Base-by-base conservation (phyloP, 2,329 filamentous ascomycete genomes). In the Paraphoma sp. region DNA sequence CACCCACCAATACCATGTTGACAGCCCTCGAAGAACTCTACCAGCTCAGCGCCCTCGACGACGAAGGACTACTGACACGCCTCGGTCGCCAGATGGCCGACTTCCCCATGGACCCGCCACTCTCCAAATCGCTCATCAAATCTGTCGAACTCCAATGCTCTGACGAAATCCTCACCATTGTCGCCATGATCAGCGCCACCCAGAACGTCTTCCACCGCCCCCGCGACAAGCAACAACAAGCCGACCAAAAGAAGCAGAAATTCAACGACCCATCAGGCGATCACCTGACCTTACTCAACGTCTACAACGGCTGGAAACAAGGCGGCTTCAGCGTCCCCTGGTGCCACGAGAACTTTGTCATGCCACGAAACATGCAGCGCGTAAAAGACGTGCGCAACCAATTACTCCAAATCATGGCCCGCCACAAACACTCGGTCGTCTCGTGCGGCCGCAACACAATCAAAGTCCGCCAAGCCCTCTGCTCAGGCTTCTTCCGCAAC, bases 291-390 rank as follows among this genome's bases (percentile, higher is more conserved):
- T 83, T 98, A 0, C 86, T 99, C 43, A 99, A 99, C 68, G 93
- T 99, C 0, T 99, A 96, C 81, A 97, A 97, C 71, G 88, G 86
- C n/a, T 99, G 95, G 95, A 97, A 97, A 76, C 84, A 89, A 44
- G 90, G 87, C 60, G 89, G 89, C 6, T 96, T 87, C 78, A 90
- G 88, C 48, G 91, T 88, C 54, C 88, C 93, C 0, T 99, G 95
- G 95, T 98, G 95, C 74, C 94, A 92, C 65, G 96, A 99, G 72
- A 97, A 99, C 77, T 99, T 96, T 75, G 95, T 99, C 74, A 93
- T 98, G 74, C 93, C 92, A 4, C 87, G 93, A 1, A 89, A 88
- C 33, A 97, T 99, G 86, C 86, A 88, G 56, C 89, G 94, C 10
- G 93, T 92, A 9, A 91, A 94, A 75, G 95, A 99, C 74, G 93